phyloP scores from a whole-genome alignment of 257 asterid species.

The Paraleonurus japonicus region DNA sequence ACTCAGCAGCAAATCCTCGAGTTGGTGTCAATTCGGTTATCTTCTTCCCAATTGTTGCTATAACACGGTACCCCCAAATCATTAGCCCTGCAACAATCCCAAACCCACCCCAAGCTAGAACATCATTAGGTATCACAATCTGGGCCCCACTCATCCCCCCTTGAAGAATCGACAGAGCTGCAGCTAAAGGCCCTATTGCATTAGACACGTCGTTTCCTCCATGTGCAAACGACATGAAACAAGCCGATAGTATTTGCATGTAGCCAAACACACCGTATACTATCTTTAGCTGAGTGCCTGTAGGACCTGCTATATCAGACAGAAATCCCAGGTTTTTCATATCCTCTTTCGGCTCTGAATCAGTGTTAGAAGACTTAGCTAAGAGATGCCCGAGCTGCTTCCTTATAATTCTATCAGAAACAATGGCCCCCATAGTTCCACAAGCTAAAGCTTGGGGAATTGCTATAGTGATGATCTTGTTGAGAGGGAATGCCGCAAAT shows the following conservation, averaged over 20 bases:
- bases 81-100: slow-evolving; percentile 89
- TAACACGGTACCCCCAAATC: slow-evolving; percentile 91
- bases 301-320: slow-evolving; percentile 92
- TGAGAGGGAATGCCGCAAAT: slow-evolving; percentile 76
- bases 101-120: slow-evolving; percentile 95
- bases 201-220: slow-evolving; percentile 98
- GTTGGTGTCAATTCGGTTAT: slow-evolving; percentile 91
- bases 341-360: slow-evolving; percentile 41
- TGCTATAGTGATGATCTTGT: slow-evolving; percentile 51
- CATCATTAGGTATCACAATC: slow-evolving; percentile 74
- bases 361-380: slow-evolving; percentile 38
- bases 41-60: slow-evolving; percentile 89
- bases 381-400: slow-evolving; percentile 91
- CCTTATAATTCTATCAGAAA: slow-evolving; percentile 51
- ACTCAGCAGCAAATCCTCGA: slow-evolving; percentile 92
- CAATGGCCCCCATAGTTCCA: slow-evolving; percentile 65
- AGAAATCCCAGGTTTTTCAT: slow-evolving; percentile 57
- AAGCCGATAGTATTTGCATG: slow-evolving; percentile 88
- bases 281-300: slow-evolving; percentile 76
- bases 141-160: slow-evolving; percentile 61
- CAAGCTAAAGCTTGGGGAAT: slow-evolving; percentile 61
- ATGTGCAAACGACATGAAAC: slow-evolving; percentile 98
- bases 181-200: slow-evolving; percentile 90
- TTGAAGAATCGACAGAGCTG: slow-evolving; percentile 81
- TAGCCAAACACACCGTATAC: slow-evolving; percentile 93